Evolutionary conservation across 352 stramenopile genomes (phyloP), one percentile per base, ranked within the genome.

Genomic region (Aphanomyces euteiches): DNA sequence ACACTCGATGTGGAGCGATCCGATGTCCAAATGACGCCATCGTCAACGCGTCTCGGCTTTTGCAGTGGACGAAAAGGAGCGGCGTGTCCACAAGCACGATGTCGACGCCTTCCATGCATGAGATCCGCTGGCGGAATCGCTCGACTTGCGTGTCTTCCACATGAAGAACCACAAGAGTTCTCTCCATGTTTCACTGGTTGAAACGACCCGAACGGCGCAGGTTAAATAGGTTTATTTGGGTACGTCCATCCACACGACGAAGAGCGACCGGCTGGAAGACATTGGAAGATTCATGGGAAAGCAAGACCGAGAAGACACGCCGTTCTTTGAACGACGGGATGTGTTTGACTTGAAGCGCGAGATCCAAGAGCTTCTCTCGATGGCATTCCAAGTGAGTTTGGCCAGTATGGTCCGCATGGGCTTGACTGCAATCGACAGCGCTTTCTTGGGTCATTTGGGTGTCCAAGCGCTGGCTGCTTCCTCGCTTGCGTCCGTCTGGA

Each of bases 351-450:
- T 84, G 38, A 67, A 70, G 15, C 69, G 72, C 54, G 85, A 93
- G 74, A 85, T 93, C 68, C 75, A 78, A 71, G 73, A 78, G 58
- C 79, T 93, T 57, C 77, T 79, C 64, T 89, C 79, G 67, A 92
- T 93, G 83, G 85, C 85, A 48, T 72, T 92, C 60, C 85, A 93
- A 72, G 85, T 93, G 21, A 89, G 79, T 59, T 77, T 93, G 41
- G 85, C 85, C 1, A 93, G 83, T 0, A 88, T 90, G 69, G 85
- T 84, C 19, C 81, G 85, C 0, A 89, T 93, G 69, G 84, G 81
- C 41, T 77, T 93, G 65, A 87, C 81, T 63, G 90, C 85, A 0
- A 84, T 93, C 38, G 85, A 93, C 77, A 85, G 77, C 63, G 84
- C 83, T 19, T 94, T 92, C 67, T 73, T 94, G 47, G 86, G 86